Evolutionary conservation across 257 asterid genomes (phyloP), one percentile per base, ranked within the genome.

Genomic region (Agastache rugosa): DNA sequence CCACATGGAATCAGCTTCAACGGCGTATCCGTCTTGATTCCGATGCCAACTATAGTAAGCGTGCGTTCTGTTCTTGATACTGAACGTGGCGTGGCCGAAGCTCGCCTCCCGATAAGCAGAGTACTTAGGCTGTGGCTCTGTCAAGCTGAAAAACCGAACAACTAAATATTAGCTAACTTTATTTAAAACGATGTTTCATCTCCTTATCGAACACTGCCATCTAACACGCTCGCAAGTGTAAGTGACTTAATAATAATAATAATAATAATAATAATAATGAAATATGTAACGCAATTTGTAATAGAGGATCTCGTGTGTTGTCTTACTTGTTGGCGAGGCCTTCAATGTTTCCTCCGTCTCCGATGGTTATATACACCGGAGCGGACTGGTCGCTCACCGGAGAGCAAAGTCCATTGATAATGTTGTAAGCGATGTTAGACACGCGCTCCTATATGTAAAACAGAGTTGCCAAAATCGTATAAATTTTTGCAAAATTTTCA

Each of bases 81-180:
- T 90, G 1, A 93, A 74, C 22, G 72, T 83, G 17, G 96, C 98
- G 64, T 93, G 98, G 10, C 98, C 98, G n/a, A 91, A 93, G 83
- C 98, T 93, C 0, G 98, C 95, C 87, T 93, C 98, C 0, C 97
- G 82, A 19, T 77, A 90, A n/a, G 95, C 95, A 2, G 97, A 92
- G 83, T 92, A 92, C 72, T 74, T 77, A 1, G 98, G 98, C 73
- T 93, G 97, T 37, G 98, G 98, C 71, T 91, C 86, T 20, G 96
- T 75, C 96, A 93, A 86, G 81, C 97, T 93, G 90, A 71, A 69
- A 81, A 31, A 39, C 10, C 3, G 11, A 39, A 39, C 63, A 27
- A 31, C 14, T 10, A 50, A 11, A 45, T 60, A 71, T 58, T 8
- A 72, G 23, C 35, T 16, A 55, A 55, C 58, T 44, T 31, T 31